Base-by-base conservation (phyloP, 2,329 filamentous ascomycete species). In the Diplodia corticola region DNA sequence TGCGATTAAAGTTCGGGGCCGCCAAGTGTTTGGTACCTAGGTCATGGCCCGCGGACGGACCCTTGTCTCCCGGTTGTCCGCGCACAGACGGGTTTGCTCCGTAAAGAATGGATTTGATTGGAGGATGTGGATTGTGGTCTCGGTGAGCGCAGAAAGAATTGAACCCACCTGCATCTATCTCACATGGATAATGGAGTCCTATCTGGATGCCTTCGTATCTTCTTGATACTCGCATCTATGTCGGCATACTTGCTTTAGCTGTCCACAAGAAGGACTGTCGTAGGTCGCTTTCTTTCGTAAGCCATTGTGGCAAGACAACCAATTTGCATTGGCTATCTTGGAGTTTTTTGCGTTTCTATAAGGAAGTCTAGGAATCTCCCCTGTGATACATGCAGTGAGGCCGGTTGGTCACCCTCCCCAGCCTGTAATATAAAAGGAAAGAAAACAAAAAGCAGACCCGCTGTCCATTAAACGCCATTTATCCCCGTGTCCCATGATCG, bases 11-110 rank as follows among this genome's bases (percentile, higher is more conserved):
- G 30, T 54, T 50, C 51, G 28, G 28, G 33, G n/a, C 40, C 28
- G 50, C 50, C 50, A 54, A 54, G 50, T 17, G 49, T n/a, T 35
- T 54, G 26, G 50, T 54, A n/a, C n/a, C n/a, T n/a, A n/a, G n/a
- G n/a, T n/a, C n/a, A n/a, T n/a, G 7, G 30, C 6, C 30, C 30
- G 30, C 37, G 15, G 15, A n/a, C 37, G 37, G 17, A 44, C 40
- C 40, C 40, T 44, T 44, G 40, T 44, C n/a, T 44, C 40, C 40
- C 40, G 40, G 40, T 44, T n/a, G 40, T 44, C 40, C n/a, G 40
- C 40, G 40, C 40, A 44, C 40, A n/a, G 40, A 44, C 40, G 40
- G n/a, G 10, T 10, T 17, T 44, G 9, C 40, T 44, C 40, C 40
- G 20, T 20, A 44, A 6, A 17, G 40, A 13, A 44, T 7, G n/a